Base-by-base conservation (phyloP, 257 asterid species). In the Capsicum pubescens region DNA sequence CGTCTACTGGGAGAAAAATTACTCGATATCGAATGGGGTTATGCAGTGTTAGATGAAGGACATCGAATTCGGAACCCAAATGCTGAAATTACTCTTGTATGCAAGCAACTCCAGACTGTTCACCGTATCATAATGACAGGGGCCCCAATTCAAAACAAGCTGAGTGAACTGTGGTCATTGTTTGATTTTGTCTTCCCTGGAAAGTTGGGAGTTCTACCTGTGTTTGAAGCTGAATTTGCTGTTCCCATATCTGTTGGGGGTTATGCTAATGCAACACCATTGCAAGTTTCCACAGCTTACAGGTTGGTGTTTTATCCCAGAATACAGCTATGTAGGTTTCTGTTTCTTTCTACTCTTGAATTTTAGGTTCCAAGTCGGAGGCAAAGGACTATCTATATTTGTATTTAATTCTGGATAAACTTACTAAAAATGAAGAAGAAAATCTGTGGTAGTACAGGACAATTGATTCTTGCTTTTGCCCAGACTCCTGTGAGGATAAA, bases 221-320 rank as follows among this genome's bases (percentile, higher is more conserved):
- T 96, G 79, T 96, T 96, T 89, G 99, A 96, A 88, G 98, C 98
- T n/a, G 99, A 96, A 86, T 96, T 96, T 84, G 96, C 99, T 12
- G 98, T 92, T 88, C 99, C 99, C 59, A 96, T 96, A 89, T 92
- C 99, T 79, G 97, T 96, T 85, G 99, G 99, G 83, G 99, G 99
- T 63, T 96, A 96, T 88, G 98, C 98, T 78, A 97, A 97, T 89
- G 99, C 99, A 70, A 89, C 94, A 36, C 98, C 99, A 9, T 88
- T 97, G 87, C 99, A 97, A 91, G 99, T 97, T 82, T 97, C 99
- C 86, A 97, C 98, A 56, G 98, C 99, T 82, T 97, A 94, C 95
- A 93, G 99, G 99, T 95, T 64, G 86, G 86, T 57, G 83, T 87
- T 69, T 82, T 52, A 36, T 66, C 79, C 21, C 58, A 19, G 46